Conservation (phyloP, 2,329 filamentous ascomycete species). For the Clarireedia paspali region DNA sequence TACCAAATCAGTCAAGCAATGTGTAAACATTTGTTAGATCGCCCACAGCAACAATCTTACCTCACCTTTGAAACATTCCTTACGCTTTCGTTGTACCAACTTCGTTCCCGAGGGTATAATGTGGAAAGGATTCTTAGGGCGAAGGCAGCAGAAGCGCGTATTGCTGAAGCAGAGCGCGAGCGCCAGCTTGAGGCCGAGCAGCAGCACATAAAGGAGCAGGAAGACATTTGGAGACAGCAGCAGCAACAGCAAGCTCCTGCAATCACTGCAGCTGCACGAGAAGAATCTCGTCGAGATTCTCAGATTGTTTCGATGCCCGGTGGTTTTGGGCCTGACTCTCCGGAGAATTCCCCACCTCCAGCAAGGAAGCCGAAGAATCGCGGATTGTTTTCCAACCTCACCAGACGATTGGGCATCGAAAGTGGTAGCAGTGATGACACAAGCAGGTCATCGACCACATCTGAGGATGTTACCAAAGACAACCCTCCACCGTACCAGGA, state of each 20-base stretch:
- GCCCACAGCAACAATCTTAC: constrained; percentile 82
- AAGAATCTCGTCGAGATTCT: constrained; percentile 32
- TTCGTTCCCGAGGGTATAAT: constrained; percentile 88
- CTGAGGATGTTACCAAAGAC: constrained; percentile 8
- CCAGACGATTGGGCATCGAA: constrained; percentile 61
- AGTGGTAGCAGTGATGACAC: constrained; percentile 29
- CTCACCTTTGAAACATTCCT: constrained; percentile 88
- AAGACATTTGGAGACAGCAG: constrained; percentile 35
- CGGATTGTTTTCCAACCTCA: constrained; percentile 59
- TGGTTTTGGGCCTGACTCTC: constrained; percentile 57
- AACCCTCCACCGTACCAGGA: constrained; percentile 25
- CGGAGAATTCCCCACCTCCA: constrained; percentile 39
- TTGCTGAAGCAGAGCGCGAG: constrained; percentile 76
- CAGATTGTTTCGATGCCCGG: constrained; percentile 58
- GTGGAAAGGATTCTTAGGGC: constrained; percentile 87
- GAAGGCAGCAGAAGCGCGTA: constrained; percentile 78
- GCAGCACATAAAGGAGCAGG: constrained; percentile 55
- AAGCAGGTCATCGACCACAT: background rate
- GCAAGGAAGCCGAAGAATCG: constrained; percentile 36
- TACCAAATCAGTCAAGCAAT: constrained; percentile 90
- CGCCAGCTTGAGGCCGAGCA: constrained; percentile 68
- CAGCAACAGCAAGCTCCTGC: constrained; percentile 17
- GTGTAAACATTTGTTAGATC: constrained; percentile 69
- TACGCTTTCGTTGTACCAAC: constrained; percentile 71
- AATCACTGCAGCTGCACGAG: constrained; percentile 10